A percentile compares a stretch with the other conserved stretches of the same genome.
These are phyloP conservation scores for Phlebiopsis flavidoalba DNA, from an alignment of 768 basidiomycete species.

Conservation along the genomic window DNA sequence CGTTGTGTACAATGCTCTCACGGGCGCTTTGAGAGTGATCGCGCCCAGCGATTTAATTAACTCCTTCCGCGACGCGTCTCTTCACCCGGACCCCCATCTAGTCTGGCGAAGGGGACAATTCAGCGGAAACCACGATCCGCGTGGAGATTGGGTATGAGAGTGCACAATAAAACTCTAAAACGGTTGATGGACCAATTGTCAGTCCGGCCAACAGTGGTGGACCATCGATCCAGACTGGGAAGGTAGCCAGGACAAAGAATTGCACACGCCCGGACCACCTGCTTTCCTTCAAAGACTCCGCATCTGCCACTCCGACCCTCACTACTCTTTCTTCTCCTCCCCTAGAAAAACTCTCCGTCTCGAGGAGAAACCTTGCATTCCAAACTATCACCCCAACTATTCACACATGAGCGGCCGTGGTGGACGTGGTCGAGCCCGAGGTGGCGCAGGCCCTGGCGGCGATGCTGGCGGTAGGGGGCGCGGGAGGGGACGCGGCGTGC, in stretches of 20 bases:
- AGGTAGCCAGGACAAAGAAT: not conserved
- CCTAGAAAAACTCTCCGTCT: not conserved
- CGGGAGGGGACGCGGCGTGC: not conserved
- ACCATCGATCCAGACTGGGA: slow-evolving; percentile 1
- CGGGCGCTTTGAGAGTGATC: not conserved
- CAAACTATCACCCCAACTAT: not conserved
- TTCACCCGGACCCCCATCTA: not conserved
- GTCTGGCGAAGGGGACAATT: no score
- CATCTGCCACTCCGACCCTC: not conserved
- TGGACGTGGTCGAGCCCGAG: not conserved
- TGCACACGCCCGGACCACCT: not conserved
- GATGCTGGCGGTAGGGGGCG: not conserved
- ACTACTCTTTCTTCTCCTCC: not conserved
- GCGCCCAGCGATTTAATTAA: not conserved
- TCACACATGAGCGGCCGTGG: not conserved
- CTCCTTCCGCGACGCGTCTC: not conserved
- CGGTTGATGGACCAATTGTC: no score
- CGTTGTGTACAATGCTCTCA: no score
- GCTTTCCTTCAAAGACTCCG: not conserved
- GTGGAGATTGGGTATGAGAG: no score
- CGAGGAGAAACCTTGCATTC: not conserved
- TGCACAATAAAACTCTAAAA: no score
- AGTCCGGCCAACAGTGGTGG: not conserved
- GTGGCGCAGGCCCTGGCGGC: not conserved
- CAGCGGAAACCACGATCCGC: no score